Base-by-base conservation (phyloP, 768 basidiomycete genomes). In the Pleurotus platypus region DNA sequence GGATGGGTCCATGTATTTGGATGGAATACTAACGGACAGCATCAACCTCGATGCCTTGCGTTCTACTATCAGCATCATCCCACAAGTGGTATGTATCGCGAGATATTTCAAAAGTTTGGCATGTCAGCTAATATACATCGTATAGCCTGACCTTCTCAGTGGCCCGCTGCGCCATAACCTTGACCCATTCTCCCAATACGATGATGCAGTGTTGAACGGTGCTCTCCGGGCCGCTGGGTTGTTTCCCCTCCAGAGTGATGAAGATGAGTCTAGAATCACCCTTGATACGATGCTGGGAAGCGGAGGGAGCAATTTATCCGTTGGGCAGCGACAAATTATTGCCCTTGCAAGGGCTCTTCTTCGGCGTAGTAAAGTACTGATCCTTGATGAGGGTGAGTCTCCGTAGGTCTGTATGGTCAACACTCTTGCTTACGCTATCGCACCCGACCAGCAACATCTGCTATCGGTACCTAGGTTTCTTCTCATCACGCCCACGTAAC, bases 261-360 rank as follows among this genome's bases (percentile, higher is more conserved):
- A 81, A 69, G 58, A 80, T 69, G 66, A 83, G 78, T 58, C 81
- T 69, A 54, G 75, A 71, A 69, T 81, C 35, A 76, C 72, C 8
- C 65, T 84, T 24, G 80, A 84, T 54, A 78, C 70, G 20, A 59
- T 61, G 11, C 72, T 83, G 20, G 63, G 75, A 7, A 73, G 72
- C 3, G 87, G 86, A 4, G 90, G 90, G 5, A 68, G 77, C 16
- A 92, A 92, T 65, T 81, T 92, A 60, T 88, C 86, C 1, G 84
- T 88, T 43, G 90, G 90, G 20, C 89, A 92, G 63, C 69, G 89
- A 8, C 90, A 92, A 62, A 77, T 87, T 47, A 76, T 87, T 47
- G 84, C 84, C 7, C 75, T 87, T 65, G 85, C 85, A 4, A 73
- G 86, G 37, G 86, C 86, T 2, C 76, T 86, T 59, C 71, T 86